Evolutionary conservation across 208 protist species (phyloP).

Genomic region (Endotrypanum monterogeii): DNA sequence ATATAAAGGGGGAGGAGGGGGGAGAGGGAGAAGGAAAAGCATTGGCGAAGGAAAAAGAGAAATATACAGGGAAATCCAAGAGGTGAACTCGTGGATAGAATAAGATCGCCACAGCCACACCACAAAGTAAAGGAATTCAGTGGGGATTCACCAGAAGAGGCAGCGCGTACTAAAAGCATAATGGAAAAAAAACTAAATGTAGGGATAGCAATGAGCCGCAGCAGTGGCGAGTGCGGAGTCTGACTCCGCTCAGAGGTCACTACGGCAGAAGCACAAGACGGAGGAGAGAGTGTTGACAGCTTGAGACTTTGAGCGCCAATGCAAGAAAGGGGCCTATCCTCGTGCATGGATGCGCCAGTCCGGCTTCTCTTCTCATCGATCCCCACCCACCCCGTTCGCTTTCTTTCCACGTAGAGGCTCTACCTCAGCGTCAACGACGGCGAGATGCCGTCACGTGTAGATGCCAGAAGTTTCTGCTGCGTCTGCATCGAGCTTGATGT

Average conservation of each 20-base stretch:
- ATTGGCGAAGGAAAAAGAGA: background rate
- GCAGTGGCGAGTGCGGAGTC: no score
- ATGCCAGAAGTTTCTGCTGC: conserved; percentile 86
- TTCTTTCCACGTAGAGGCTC: background rate
- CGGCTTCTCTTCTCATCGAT: background rate
- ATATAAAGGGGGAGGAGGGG: background rate
- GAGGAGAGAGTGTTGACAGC: background rate
- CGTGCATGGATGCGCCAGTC: background rate
- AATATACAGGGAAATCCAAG: background rate
- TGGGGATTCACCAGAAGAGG: background rate
- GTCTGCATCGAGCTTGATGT: conserved; percentile 82
- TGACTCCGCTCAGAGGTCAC: background rate
- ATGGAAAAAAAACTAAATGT: background rate
- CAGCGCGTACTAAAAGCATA: background rate
- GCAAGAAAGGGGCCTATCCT: background rate
- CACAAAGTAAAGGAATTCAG: background rate
- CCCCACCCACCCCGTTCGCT: background rate
- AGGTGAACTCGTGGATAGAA: background rate
- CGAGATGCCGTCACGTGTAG: conserved; percentile 85
- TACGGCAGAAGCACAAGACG: background rate
- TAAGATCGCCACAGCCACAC: background rate
- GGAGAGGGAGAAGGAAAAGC: background rate
- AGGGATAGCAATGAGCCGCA: conserved; percentile 1
- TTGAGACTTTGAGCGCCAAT: background rate
- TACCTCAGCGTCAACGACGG: conserved; percentile 77